phyloP scores from a whole-genome alignment of 1,284 basidiomycete species.

The Amylostereum areolatum region DNA sequence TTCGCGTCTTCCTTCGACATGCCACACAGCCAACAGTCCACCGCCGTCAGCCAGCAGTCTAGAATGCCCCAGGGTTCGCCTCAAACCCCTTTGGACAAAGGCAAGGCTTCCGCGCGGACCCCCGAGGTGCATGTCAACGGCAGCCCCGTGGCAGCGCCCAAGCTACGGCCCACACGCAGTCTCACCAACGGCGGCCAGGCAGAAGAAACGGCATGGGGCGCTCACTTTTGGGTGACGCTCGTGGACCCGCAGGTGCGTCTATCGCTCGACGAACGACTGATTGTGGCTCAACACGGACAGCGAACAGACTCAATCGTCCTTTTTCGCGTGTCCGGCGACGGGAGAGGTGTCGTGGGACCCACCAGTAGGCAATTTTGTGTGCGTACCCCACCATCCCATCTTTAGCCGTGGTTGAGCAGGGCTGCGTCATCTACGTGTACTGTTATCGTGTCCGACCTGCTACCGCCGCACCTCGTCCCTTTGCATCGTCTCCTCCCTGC shows the following conservation, averaged over 20 bases:
- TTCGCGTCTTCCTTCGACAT: not conserved
- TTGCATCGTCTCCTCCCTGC: not conserved
- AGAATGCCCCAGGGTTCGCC: too few relatives aligned
- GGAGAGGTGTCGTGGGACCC: constrained; percentile 92
- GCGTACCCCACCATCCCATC: constrained; percentile 23
- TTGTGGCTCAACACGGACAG: too few relatives aligned
- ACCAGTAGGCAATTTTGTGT: constrained; percentile 87
- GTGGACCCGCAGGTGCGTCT: constrained; percentile 68
- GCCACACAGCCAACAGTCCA: not conserved
- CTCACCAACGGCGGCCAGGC: constrained; percentile 20
- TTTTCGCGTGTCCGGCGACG: constrained; percentile 89
- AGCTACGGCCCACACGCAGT: constrained; percentile 8
- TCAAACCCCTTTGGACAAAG: too few relatives aligned
- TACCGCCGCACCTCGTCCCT: constrained; percentile 1
- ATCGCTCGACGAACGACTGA: not conserved
- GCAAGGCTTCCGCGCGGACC: not conserved
- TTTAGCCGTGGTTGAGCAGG: not conserved
- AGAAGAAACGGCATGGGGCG: constrained; percentile 60
- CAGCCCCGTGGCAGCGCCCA: constrained; percentile 9
- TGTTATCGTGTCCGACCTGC: too few relatives aligned
- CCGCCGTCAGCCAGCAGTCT: not conserved
- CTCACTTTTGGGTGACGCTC: constrained; percentile 84
- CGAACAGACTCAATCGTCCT: constrained; percentile 67
- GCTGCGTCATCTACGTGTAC: not conserved
- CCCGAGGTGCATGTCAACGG: constrained; percentile 23